A percentile compares a stretch with the other conserved stretches of the same genome.
Evolutionary conservation across 78 protist genomes (phyloP).

Genomic region (Isochrysis galbana): DNA sequence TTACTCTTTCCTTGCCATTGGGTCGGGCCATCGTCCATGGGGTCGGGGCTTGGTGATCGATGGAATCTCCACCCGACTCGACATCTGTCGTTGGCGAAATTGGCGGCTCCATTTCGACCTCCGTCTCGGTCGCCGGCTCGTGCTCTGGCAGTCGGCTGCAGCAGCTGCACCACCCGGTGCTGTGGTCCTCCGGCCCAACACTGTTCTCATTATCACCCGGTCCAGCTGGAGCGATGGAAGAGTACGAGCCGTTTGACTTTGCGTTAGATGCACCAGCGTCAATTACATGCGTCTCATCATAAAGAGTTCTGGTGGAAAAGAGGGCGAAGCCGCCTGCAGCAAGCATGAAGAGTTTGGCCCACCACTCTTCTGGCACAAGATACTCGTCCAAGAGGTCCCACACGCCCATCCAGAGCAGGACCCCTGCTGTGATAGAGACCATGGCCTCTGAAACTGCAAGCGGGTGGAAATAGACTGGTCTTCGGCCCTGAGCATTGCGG

Average conservation of each 20-base stretch:
- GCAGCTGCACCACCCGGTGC: no score
- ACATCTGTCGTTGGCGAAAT: no score
- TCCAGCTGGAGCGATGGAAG: neutral
- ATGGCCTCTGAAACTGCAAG: neutral
- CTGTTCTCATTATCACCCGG: no score
- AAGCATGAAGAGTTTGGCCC: neutral
- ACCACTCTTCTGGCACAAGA: neutral
- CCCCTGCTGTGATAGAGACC: neutral
- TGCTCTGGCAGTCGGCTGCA: no score
- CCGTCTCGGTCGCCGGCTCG: no score
- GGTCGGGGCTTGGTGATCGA: no score
- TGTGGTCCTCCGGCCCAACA: no score
- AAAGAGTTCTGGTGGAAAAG: neutral
- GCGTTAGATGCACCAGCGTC: neutral
- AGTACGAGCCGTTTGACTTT: neutral
- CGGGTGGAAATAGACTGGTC: neutral
- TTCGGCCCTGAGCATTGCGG: no score
- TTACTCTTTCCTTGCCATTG: no score
- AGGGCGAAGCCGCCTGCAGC: neutral
- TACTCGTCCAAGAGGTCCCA: slow-evolving; percentile 1
- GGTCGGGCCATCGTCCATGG: no score
- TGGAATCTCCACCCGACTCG: no score
- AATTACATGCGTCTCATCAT: neutral
- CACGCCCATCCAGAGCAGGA: neutral
- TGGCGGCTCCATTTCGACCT: no score